A percentile compares a stretch with the other conserved stretches of the same genome.
Conservation (phyloP, 2,329 filamentous ascomycete genomes). For the Fusarium sp. region DNA sequence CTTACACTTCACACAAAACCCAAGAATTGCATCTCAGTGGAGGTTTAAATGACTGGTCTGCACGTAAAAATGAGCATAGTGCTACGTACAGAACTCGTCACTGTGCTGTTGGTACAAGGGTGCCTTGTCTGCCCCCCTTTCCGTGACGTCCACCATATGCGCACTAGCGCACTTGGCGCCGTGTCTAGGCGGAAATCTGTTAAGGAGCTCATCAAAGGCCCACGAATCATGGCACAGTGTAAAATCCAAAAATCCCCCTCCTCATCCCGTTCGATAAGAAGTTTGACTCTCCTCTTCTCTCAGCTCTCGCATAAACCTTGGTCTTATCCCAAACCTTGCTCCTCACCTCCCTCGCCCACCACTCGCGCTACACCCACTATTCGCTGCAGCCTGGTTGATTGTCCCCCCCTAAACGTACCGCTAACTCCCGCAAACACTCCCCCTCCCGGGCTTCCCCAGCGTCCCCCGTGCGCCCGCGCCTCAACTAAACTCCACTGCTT, state of each 20-base stretch:
- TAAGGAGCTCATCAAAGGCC: slow-evolving; percentile 29
- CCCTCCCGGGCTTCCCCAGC: slow-evolving; percentile 34
- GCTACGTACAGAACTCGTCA: slow-evolving; percentile 4
- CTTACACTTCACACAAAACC: background rate
- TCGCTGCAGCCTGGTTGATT: slow-evolving; percentile 36
- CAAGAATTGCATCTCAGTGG: background rate
- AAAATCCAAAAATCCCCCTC: slow-evolving; percentile 23
- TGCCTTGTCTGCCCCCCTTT: slow-evolving; percentile 24
- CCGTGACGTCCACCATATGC: slow-evolving; percentile 5
- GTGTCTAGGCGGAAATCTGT: slow-evolving; percentile 31
- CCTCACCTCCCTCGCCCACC: slow-evolving; percentile 30
- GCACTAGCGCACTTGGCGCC: slow-evolving; percentile 35
- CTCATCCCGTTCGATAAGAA: slow-evolving; percentile 24
- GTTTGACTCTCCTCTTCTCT: slow-evolving; percentile 36
- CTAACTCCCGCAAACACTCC: slow-evolving; percentile 22
- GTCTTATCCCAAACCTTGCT: slow-evolving; percentile 42
- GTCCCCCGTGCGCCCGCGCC: slow-evolving; percentile 33
- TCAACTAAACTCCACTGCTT: slow-evolving; percentile 44
- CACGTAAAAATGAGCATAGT: slow-evolving; percentile 12
- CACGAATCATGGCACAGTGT: slow-evolving; percentile 44
- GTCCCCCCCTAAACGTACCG: slow-evolving; percentile 31
- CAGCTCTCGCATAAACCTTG: slow-evolving; percentile 34
- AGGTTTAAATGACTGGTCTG: slow-evolving; percentile 13
- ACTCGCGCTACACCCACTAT: slow-evolving; percentile 35
- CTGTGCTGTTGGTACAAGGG: slow-evolving; percentile 20